Base-by-base conservation (phyloP, 805 yeast species). In the Nakazawaea siamensis region DNA sequence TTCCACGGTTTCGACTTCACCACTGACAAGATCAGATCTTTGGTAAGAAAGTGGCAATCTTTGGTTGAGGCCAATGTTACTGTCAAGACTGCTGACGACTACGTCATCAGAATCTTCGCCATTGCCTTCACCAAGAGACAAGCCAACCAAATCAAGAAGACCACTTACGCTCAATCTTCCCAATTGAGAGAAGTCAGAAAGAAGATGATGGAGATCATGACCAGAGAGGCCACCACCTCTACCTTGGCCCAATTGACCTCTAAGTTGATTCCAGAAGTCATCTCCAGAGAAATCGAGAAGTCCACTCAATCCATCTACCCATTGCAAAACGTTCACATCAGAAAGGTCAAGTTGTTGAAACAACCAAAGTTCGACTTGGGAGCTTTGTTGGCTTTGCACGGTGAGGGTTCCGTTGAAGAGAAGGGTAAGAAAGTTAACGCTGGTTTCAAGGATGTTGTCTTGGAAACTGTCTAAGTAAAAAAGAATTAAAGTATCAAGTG, bases 1-100 rank as follows among this genome's bases (percentile, higher is more conserved):
- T 90, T 88, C 92, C 96, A 88, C 77, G 97, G 97, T 62, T 70
- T 90, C 69, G 94, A 87, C 76, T 87, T 90, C 81, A 88, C 97
- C 61, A 75, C 94, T 51, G 97, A 88, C 76, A 90, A 90, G 76
- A 75, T 90, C 64, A 85, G 94, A 75, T 87, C 97, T 41, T 77
- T 90, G 67, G 97, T 88, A 49, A 86, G 97, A 80, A 88, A 90
- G 72, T 90, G 97, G 97, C 97, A 88, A 76, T 79, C 96, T 50
- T 76, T 90, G 68, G 94, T 88, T 55, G 97, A 88, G 78, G 94
- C 95, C 61, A 85, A 86, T 66, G 97, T 88, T 57, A 87, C 97
- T 54, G 97, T 87, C 62, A 88, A 88, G 83, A 88, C 97, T 60
- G 64, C 95, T 51, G 97, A 88, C 64, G 97, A 90, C 68, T 88